Evolutionary conservation across 441 rosid genomes (phyloP), one percentile per base, ranked within the genome.

Genomic region (Viola pubescens): DNA sequence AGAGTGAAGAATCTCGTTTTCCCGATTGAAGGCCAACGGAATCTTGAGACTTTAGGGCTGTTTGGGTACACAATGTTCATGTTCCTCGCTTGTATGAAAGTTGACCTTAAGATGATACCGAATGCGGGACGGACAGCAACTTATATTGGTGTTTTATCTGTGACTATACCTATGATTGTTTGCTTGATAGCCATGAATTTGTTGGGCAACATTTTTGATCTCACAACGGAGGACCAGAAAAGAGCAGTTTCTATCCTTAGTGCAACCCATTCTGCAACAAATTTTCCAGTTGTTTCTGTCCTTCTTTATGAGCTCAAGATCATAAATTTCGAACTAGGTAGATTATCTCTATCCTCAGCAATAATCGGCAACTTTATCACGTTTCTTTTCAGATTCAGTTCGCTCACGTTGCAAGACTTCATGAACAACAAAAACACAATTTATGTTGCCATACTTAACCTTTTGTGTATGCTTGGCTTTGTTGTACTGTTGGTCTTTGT

Each of bases 251-350:
- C 9, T 43, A 16, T 5, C 3, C 52, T 3, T 49, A 19, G 16
- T 64, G 12, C 14, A 2, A 46, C 63, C 40, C 72, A 70, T 16
- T 73, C 82, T 9, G 8, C 68, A 0, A 79, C 85, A 2, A 52
- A 82, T 0, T 80, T 82, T 56, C 84, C 89, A 0, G 85, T 80
- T 1, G 60, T 79, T 10, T 72, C 79, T 7, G 68, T 68, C 57
- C 77, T 85, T 11, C 71, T 91, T 9, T 59, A 61, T 14, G 89
- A 87, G 56, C 77, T 86, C 12, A 73, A 73, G 46, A 73, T 88
- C 57, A 47, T 73, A 5, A 85, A 88, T 58, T 79, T 95, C 0
- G 91, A 86, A 59, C 77, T 91, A 0, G 95, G 91, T 0, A 65
- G 88, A 38, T 58, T 85, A 0, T 84, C 74, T 0, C 71, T 85